These are phyloP conservation scores for Oryza meridionalis DNA, from an alignment of 176 grass and related monocot genomes.

Conservation along the genomic window DNA sequence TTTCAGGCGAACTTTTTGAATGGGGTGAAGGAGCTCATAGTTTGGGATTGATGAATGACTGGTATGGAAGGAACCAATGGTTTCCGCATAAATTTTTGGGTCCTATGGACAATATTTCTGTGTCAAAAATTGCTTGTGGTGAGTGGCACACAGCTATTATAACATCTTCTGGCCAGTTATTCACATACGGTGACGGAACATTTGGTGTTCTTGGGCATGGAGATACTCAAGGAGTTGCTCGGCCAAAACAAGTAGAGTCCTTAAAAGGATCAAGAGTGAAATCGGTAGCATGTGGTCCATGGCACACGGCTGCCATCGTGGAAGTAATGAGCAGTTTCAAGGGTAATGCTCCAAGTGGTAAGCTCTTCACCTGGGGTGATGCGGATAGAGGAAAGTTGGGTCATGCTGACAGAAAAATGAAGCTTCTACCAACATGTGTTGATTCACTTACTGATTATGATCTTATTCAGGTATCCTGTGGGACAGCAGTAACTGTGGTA, in stretches of 20 bases:
- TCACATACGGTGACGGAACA: slow-evolving; percentile 90
- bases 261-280: slow-evolving; percentile 80
- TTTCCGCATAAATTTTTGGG: slow-evolving; percentile 69
- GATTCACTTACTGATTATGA: slow-evolving; percentile 75
- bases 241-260: slow-evolving; percentile 76
- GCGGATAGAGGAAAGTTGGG: slow-evolving; percentile 83
- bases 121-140: slow-evolving; percentile 81
- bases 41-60: slow-evolving; percentile 47
- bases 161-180: slow-evolving; percentile 77
- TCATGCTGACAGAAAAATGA: slow-evolving; percentile 69
- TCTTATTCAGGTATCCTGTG: slow-evolving; percentile 84
- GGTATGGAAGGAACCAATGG: slow-evolving; percentile 60
- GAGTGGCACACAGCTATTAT: slow-evolving; percentile 90
- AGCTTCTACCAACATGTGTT: slow-evolving; percentile 68
- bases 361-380: slow-evolving; percentile 94
- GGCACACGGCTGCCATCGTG: slow-evolving; percentile 89
- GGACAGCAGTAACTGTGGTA: slow-evolving; percentile 65
- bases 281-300: slow-evolving; percentile 87
- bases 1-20: slow-evolving; percentile 79
- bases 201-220: slow-evolving; percentile 97
- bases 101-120: slow-evolving; percentile 64
- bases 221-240: slow-evolving; percentile 61
- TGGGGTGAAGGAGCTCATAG: slow-evolving; percentile 68
- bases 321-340: slow-evolving; percentile 65
- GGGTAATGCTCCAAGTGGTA: slow-evolving; percentile 63